Percentiles rank a stretch among this genome's conserved stretches.
These are phyloP conservation scores for Cercospora canescens DNA, from an alignment of 2,329 filamentous ascomycete genomes.

Conservation along the genomic window DNA sequence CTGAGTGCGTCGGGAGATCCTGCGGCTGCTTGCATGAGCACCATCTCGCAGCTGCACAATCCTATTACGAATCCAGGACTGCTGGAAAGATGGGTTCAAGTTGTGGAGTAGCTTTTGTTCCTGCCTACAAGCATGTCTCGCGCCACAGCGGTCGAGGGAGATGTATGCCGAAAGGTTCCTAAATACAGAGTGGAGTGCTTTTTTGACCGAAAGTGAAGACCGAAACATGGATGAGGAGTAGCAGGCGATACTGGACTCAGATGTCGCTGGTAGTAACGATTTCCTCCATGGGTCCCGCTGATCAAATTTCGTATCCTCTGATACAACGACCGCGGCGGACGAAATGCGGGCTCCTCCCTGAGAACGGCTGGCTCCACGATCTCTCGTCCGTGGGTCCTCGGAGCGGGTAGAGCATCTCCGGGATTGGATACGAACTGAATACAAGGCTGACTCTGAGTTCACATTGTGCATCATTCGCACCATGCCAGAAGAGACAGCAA, in stretches of 20 bases:
- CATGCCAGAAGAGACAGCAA: no score
- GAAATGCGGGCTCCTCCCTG: neutral
- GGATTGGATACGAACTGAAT: no score
- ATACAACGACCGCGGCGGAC: neutral
- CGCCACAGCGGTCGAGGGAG: neutral
- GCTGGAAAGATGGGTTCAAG: constrained; percentile 14
- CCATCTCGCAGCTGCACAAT: constrained; percentile 37
- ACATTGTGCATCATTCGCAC: no score
- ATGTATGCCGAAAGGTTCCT: neutral
- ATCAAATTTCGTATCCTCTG: no score
- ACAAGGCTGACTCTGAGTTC: no score
- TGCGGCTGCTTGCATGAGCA: constrained; percentile 37
- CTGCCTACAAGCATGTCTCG: neutral
- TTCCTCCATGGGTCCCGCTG: no score
- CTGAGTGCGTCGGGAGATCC: constrained; percentile 34
- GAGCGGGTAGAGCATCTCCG: neutral
- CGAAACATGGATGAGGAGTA: no score
- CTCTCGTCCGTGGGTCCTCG: neutral
- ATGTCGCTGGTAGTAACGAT: no score
- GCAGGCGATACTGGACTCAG: no score
- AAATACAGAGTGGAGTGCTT: no score
- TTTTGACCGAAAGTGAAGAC: no score
- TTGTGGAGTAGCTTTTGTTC: neutral
- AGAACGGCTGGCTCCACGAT: neutral
- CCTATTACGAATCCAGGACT: constrained; percentile 32